Conservation (phyloP, 768 basidiomycete species). For the Pulveroboletus sp. region DNA sequence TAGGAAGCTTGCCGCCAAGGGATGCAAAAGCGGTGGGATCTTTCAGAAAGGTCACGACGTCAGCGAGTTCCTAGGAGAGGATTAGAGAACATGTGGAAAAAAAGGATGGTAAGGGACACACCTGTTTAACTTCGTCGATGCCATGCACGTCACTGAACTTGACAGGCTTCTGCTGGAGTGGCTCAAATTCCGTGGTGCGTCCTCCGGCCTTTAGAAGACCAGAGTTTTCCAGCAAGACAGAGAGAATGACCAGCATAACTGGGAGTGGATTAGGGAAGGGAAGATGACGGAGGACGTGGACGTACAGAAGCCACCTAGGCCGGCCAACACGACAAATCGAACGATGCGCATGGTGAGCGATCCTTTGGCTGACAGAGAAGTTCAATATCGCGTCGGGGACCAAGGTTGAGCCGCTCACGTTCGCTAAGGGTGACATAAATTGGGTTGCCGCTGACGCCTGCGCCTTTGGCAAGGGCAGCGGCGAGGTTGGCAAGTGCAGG, state of each 20-base stretch:
- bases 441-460: slow-evolving; percentile 49
- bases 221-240: slow-evolving; percentile 88
- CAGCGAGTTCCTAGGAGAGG: slow-evolving; percentile 71
- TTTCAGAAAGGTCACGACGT: slow-evolving; percentile 92
- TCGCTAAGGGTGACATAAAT: slow-evolving; percentile 81
- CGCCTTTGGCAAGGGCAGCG: slow-evolving; percentile 39
- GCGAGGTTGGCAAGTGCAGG: slow-evolving; percentile 40
- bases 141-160: slow-evolving; percentile 96
- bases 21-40: slow-evolving; percentile 87
- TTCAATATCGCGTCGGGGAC: background rate
- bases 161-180: slow-evolving; percentile 72
- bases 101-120: slow-evolving; percentile 29
- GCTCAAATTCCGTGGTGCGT: slow-evolving; percentile 77
- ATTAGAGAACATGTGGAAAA: background rate
- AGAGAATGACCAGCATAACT: slow-evolving; percentile 83
- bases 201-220: slow-evolving; percentile 89
- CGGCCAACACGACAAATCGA: slow-evolving; percentile 53
- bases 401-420: slow-evolving; percentile 44
- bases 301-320: slow-evolving; percentile 64
- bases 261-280: slow-evolving; percentile 3
- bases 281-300: slow-evolving; percentile 7
- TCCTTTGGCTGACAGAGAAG: slow-evolving; percentile 51
- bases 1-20: slow-evolving; percentile 90
- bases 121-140: slow-evolving; percentile 94
- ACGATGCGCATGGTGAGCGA: slow-evolving; percentile 60